These are phyloP conservation scores for Talaromyces trachyspermus DNA, from an alignment of 495 filamentous ascomycete species.

Conservation along the genomic window DNA sequence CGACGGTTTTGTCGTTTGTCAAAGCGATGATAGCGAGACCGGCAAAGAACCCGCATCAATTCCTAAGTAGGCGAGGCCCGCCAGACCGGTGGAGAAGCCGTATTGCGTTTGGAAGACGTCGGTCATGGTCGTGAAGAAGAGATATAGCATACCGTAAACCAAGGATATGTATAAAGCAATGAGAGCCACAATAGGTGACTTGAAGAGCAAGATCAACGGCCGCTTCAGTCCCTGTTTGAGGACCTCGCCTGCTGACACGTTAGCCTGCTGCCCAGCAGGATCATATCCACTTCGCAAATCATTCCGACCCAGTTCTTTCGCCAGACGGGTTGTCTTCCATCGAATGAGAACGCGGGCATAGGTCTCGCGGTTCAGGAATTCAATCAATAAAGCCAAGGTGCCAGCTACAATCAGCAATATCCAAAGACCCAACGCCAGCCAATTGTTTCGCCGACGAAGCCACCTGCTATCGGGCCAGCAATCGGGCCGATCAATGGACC, in stretches of 20 bases:
- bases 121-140: slow-evolving; percentile 61
- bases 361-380: slow-evolving; percentile 45
- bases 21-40: slow-evolving; percentile 44
- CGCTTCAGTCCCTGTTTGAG: slow-evolving; percentile 34
- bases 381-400: slow-evolving; percentile 29
- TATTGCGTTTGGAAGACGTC: slow-evolving; percentile 54
- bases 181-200: slow-evolving; percentile 44
- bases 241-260: slow-evolving; percentile 29
- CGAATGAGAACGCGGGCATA: slow-evolving; percentile 43
- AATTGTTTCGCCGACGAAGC: slow-evolving; percentile 44
- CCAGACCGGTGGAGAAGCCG: slow-evolving; percentile 44
- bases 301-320: slow-evolving; percentile 30
- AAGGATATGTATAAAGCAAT: slow-evolving; percentile 53
- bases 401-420: slow-evolving; percentile 45
- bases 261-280: slow-evolving; percentile 22
- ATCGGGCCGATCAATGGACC: slow-evolving; percentile 46
- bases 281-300: slow-evolving; percentile 39
- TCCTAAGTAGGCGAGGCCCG: slow-evolving; percentile 53
- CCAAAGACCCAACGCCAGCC: slow-evolving; percentile 60
- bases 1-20: slow-evolving; percentile 49
- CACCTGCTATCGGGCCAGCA: slow-evolving; percentile 45
- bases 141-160: slow-evolving; percentile 59
- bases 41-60: slow-evolving; percentile 50
- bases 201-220: slow-evolving; percentile 35
- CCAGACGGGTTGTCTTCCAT: slow-evolving; percentile 36